Evolutionary conservation across 768 basidiomycete species (phyloP).

Genomic region (Pleurotus sapidus): DNA sequence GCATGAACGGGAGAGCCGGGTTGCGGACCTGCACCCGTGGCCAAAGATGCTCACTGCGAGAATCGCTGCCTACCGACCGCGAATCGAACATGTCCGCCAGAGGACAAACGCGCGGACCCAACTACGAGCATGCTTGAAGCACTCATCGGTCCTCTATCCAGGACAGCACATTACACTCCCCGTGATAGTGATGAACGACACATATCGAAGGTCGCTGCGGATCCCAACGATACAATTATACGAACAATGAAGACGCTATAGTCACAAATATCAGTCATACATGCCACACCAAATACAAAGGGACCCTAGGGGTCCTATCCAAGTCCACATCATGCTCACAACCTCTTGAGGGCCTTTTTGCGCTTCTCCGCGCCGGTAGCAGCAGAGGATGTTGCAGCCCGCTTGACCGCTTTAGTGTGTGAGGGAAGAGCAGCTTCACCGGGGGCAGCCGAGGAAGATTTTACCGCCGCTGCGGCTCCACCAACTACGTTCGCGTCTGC

Average conservation of each 20-base stretch:
- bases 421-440: constrained; percentile 28
- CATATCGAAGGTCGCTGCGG: no score
- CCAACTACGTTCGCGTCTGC: constrained; percentile 66
- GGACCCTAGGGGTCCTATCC: not conserved
- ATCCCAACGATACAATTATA: constrained; percentile 4
- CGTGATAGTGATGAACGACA: no score
- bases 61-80: no score
- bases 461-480: constrained; percentile 27
- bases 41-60: no score
- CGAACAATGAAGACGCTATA: not conserved
- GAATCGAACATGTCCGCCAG: no score
- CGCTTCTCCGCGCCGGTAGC: constrained; percentile 70
- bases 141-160: no score
- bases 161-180: no score
- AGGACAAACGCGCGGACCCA: no score
- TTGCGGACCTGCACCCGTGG: no score
- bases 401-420: constrained; percentile 64
- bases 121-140: no score
- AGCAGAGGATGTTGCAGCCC: constrained; percentile 53
- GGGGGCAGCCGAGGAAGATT: constrained; percentile 28
- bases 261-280: not conserved
- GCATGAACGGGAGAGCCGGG: not conserved
- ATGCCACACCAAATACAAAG: not conserved
- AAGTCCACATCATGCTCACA: constrained; percentile 33
- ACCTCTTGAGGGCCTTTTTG: constrained; percentile 84